Evolutionary conservation across 2,329 filamentous ascomycete genomes (phyloP).

Genomic region (Magnaporthiopsis incrustans): DNA sequence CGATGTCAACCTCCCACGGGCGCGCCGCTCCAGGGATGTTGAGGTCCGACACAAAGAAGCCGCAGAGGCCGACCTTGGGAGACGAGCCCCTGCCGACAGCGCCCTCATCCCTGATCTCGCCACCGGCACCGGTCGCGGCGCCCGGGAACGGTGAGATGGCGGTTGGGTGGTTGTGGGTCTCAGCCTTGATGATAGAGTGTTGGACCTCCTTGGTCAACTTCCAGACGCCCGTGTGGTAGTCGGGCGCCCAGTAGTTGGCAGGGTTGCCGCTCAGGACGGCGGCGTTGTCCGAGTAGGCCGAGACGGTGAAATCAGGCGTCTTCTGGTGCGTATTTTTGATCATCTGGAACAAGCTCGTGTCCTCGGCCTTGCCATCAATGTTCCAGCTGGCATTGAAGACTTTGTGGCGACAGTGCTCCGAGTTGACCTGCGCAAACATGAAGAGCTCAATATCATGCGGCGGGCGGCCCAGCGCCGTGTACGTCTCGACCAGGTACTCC

Average conservation of each 20-base stretch:
- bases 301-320: conserved; percentile 75
- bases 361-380: conserved; percentile 77
- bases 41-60: conserved; percentile 93
- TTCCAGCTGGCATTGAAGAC: conserved; percentile 97
- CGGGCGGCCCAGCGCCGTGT: conserved; percentile 55
- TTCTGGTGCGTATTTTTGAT: conserved; percentile 90
- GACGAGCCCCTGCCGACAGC: conserved; percentile 87
- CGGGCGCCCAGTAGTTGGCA: conserved; percentile 78
- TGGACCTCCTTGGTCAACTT: conserved; percentile 76
- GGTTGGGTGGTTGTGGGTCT: conserved; percentile 96
- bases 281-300: conserved; percentile 95
- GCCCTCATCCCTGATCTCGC: conserved; percentile 92
- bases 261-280: conserved; percentile 74
- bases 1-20: conserved; percentile 88
- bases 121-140: conserved; percentile 89
- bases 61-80: conserved; percentile 84
- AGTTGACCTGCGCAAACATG: conserved; percentile 99
- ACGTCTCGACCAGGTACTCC: conserved; percentile 84
- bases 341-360: conserved; percentile 84
- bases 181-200: conserved; percentile 86
- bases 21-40: conserved; percentile 74
- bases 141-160: conserved; percentile 90
- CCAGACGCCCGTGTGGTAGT: conserved; percentile 82
- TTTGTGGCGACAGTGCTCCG: conserved; percentile 80
- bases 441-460: conserved; percentile 92